These are phyloP conservation scores for Chaetomiaceae sp. DNA, from an alignment of 2,329 filamentous ascomycete species.

Conservation along the genomic window DNA sequence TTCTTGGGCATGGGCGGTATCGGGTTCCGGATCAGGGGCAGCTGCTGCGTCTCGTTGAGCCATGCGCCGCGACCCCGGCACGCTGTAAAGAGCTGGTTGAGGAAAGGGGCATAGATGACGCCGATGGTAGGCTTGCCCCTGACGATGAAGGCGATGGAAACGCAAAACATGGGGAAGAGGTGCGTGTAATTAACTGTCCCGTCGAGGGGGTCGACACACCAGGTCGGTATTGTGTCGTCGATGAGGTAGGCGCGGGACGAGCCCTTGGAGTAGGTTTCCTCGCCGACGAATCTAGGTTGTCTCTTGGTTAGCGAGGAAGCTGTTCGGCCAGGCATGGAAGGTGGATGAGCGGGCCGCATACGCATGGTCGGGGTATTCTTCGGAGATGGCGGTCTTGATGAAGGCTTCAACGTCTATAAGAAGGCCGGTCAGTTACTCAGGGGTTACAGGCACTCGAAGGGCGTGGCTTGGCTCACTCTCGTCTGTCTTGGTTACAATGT, in stretches of 20 bases:
- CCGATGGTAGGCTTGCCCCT: slow-evolving; percentile 59
- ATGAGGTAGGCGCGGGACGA: slow-evolving; percentile 66
- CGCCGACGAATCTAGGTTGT: slow-evolving; percentile 63
- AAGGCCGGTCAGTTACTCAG: not conserved
- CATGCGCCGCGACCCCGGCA: slow-evolving; percentile 64
- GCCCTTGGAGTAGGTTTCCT: slow-evolving; percentile 70
- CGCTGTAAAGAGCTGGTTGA: slow-evolving; percentile 65
- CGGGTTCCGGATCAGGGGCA: slow-evolving; percentile 61
- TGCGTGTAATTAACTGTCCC: slow-evolving; percentile 81
- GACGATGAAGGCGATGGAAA: slow-evolving; percentile 67
- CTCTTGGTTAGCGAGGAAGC: not conserved
- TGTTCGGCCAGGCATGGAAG: not conserved
- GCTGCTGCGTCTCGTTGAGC: slow-evolving; percentile 58
- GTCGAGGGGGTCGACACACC: slow-evolving; percentile 74
- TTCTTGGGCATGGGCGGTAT: slow-evolving; percentile 58
- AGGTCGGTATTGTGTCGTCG: slow-evolving; percentile 55
- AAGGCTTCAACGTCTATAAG: slow-evolving; percentile 65
- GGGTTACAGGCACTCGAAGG: too few species aligned
- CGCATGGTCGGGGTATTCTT: slow-evolving; percentile 63
- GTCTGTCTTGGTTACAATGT: slow-evolving; percentile 74
- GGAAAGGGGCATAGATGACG: slow-evolving; percentile 67
- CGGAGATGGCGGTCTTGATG: slow-evolving; percentile 55
- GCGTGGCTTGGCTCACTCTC: slow-evolving; percentile 47
- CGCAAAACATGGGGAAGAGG: slow-evolving; percentile 76
- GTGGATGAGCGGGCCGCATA: slow-evolving; percentile 36